Evolutionary conservation across 306 rosid genomes (phyloP).

Genomic region (Pyrus pyrifolia): DNA sequence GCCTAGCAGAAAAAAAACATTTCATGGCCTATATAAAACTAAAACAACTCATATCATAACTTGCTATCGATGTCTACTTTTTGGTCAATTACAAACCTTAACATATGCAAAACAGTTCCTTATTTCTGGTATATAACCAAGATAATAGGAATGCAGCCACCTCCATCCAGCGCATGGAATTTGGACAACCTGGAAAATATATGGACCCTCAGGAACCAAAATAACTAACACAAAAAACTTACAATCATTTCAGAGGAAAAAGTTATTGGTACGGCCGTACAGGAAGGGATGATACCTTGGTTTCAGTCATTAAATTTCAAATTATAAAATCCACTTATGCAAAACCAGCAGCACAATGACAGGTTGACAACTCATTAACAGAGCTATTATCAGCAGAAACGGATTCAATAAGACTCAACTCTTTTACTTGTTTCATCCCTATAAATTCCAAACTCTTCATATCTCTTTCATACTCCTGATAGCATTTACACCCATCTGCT

Average conservation of each 20-base stretch:
- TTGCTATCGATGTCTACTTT: not conserved
- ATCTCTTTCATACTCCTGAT: slow-evolving; percentile 65
- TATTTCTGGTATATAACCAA: slow-evolving; percentile 80
- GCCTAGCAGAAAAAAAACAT: not conserved
- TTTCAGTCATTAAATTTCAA: slow-evolving; percentile 74
- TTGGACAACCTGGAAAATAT: slow-evolving; percentile 54
- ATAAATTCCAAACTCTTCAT: slow-evolving; percentile 60
- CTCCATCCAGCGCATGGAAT: slow-evolving; percentile 98
- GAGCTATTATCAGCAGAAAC: slow-evolving; percentile 36
- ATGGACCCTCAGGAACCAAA: slow-evolving; percentile 20
- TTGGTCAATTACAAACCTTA: slow-evolving; percentile 45
- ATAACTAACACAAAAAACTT: not conserved
- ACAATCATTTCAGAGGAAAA: not conserved
- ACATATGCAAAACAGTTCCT: slow-evolving; percentile 86
- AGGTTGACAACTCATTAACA: slow-evolving; percentile 25
- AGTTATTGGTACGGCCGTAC: not conserved
- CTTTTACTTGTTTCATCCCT: slow-evolving; percentile 96
- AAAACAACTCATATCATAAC: not conserved
- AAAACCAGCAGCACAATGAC: slow-evolving; percentile 79
- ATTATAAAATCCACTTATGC: slow-evolving; percentile 76
- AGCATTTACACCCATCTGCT: slow-evolving; percentile 92
- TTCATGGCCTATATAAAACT: not conserved
- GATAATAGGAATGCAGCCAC: slow-evolving; percentile 81
- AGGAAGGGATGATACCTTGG: slow-evolving; percentile 50
- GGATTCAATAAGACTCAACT: slow-evolving; percentile 65